These are phyloP conservation scores for Mycena pura DNA, from an alignment of 768 basidiomycete genomes.

Conservation along the genomic window DNA sequence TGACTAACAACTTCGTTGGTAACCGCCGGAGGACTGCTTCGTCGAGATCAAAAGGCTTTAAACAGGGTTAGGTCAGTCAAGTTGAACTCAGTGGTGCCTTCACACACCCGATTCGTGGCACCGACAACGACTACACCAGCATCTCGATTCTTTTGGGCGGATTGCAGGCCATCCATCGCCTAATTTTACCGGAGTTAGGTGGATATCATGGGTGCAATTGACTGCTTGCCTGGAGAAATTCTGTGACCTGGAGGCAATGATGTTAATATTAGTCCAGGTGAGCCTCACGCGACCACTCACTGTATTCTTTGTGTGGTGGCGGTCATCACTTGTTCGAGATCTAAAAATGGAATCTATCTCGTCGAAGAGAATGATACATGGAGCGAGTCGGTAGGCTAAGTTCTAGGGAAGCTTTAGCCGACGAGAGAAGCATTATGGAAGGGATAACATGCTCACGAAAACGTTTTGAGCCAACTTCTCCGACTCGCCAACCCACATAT, in stretches of 20 bases:
- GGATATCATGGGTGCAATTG: constrained; percentile 4
- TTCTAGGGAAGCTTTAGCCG: constrained; percentile 48
- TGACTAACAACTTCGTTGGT: constrained; percentile 6
- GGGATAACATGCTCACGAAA: constrained; percentile 23
- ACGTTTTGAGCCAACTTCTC: constrained; percentile 23
- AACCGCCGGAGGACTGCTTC: constrained; percentile 22
- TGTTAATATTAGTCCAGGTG: background rate
- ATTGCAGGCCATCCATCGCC: constrained; percentile 29
- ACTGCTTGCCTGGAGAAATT: constrained; percentile 21
- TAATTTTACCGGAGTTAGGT: constrained; percentile 7
- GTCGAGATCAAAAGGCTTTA: constrained; percentile 26
- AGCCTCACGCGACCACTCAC: background rate
- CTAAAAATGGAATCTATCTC: constrained; percentile 76
- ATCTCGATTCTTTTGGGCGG: constrained; percentile 24
- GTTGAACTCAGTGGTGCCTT: background rate
- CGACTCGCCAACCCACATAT: constrained; percentile 21
- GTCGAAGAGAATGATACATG: constrained; percentile 82
- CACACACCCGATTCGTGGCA: constrained; percentile 28
- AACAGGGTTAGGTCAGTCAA: background rate
- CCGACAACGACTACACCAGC: constrained; percentile 25
- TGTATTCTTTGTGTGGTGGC: background rate
- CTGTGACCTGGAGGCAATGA: constrained; percentile 14
- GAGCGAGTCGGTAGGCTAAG: constrained; percentile 74
- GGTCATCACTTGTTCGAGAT: constrained; percentile 8
- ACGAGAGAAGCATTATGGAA: background rate